Evolutionary conservation across 1,284 basidiomycete species (phyloP).

Genomic region (Tylopilus sp.): DNA sequence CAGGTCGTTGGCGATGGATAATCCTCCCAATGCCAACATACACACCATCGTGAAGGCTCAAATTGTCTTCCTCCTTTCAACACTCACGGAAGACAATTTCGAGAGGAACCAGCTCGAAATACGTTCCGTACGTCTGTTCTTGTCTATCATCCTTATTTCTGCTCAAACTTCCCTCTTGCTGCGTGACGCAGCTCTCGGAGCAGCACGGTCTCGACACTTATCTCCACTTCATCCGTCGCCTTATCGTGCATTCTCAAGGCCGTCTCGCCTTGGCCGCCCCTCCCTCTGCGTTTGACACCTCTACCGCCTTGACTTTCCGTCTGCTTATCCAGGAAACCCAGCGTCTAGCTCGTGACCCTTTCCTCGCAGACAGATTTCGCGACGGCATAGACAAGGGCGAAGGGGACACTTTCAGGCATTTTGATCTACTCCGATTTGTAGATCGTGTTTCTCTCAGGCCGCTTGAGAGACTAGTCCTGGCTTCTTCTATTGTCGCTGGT

Average conservation of each 20-base stretch:
- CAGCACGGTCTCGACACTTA: slow-evolving; percentile 94
- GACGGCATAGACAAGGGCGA: slow-evolving; percentile 84
- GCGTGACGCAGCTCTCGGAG: slow-evolving; percentile 73
- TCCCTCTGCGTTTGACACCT: slow-evolving; percentile 62
- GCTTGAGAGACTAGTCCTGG: slow-evolving; percentile 75
- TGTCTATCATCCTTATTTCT: slow-evolving; percentile 2
- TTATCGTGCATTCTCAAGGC: slow-evolving; percentile 81
- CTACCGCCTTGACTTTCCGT: slow-evolving; percentile 72
- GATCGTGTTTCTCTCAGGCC: slow-evolving; percentile 74
- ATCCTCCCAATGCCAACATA: slow-evolving; percentile 50
- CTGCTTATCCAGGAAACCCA: slow-evolving; percentile 84
- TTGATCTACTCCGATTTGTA: slow-evolving; percentile 74
- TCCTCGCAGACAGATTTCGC: slow-evolving; percentile 79
- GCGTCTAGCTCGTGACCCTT: slow-evolving; percentile 81
- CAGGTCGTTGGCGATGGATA: slow-evolving; percentile 46
- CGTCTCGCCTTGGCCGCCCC: slow-evolving; percentile 56
- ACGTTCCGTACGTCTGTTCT: slow-evolving; percentile 58
- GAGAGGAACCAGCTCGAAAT: slow-evolving; percentile 90
- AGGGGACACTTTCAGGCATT: slow-evolving; percentile 73
- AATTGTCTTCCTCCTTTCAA: slow-evolving; percentile 92
- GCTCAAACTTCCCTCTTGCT: slow-evolving; percentile 20
- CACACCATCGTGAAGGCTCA: slow-evolving; percentile 83
- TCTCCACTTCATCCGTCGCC: slow-evolving; percentile 90
- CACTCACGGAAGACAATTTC: slow-evolving; percentile 92
- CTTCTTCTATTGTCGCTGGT: slow-evolving; percentile 68